phyloP scores from a whole-genome alignment of 2,329 filamentous ascomycete genomes.

The Alternaria panax region DNA sequence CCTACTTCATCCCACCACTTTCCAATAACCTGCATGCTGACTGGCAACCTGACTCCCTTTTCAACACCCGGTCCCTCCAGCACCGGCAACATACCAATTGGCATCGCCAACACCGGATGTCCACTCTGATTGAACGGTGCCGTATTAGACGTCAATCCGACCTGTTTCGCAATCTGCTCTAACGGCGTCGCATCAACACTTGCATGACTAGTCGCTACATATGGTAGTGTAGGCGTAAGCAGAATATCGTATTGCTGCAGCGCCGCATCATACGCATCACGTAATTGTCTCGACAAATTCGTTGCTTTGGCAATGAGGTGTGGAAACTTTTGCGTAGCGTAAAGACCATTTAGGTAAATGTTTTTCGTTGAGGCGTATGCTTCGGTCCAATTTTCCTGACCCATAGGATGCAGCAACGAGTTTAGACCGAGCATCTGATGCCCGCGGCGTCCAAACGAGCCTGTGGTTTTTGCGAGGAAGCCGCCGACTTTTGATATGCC shows the following conservation, averaged over 20 bases:
- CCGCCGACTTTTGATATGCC: slow-evolving; percentile 52
- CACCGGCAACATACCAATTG: slow-evolving; percentile 57
- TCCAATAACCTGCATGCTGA: slow-evolving; percentile 65
- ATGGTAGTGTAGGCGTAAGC: slow-evolving; percentile 60
- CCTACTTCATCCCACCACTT: slow-evolving; percentile 60
- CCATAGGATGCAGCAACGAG: slow-evolving; percentile 56
- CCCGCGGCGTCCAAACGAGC: slow-evolving; percentile 55
- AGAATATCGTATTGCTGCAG: slow-evolving; percentile 56
- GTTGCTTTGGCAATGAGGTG: neutral
- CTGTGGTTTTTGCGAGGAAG: slow-evolving; percentile 54
- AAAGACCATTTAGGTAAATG: slow-evolving; percentile 61
- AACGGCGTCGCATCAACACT: slow-evolving; percentile 50
- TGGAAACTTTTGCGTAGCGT: slow-evolving; percentile 46
- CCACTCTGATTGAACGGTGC: slow-evolving; percentile 65
- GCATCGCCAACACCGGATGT: slow-evolving; percentile 63
- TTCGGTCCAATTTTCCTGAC: slow-evolving; percentile 59
- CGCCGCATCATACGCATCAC: slow-evolving; percentile 56
- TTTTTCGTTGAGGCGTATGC: slow-evolving; percentile 62
- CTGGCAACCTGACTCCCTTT: slow-evolving; percentile 51
- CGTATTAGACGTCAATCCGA: slow-evolving; percentile 65
- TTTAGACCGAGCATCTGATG: slow-evolving; percentile 62
- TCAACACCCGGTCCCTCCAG: slow-evolving; percentile 46
- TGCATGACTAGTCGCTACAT: slow-evolving; percentile 57
- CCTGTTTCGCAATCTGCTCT: slow-evolving; percentile 59
- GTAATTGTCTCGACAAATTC: slow-evolving; percentile 57